phyloP scores from a whole-genome alignment of 441 rosid genomes.

The Gossypium armourianum region DNA sequence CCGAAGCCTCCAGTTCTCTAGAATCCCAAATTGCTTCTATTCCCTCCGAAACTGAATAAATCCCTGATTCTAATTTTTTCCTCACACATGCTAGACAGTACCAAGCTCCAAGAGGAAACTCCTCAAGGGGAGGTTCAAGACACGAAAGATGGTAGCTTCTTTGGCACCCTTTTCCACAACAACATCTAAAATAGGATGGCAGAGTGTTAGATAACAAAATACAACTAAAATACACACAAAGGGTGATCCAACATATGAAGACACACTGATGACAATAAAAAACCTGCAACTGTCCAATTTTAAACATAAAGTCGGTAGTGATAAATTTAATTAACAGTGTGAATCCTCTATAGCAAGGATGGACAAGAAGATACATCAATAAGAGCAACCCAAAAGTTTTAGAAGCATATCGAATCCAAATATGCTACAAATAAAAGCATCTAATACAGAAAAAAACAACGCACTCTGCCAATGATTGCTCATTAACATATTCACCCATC shows the following conservation, averaged over 20 bases:
- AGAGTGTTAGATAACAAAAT: background rate
- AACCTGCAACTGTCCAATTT: background rate
- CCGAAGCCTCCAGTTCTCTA: slow-evolving; percentile 18
- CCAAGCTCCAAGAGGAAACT: slow-evolving; percentile 26
- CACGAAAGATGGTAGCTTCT: slow-evolving; percentile 45
- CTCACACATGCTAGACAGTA: slow-evolving; percentile 23
- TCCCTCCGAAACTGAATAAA: slow-evolving; percentile 24
- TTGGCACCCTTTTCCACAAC: slow-evolving; percentile 48
- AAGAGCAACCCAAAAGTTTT: background rate
- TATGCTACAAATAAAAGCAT: background rate
- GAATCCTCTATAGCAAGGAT: slow-evolving; percentile 4
- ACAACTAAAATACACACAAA: background rate
- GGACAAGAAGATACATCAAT: background rate
- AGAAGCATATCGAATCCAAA: background rate
- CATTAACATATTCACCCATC: background rate
- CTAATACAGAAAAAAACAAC: background rate
- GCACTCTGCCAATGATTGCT: background rate
- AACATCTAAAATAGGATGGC: slow-evolving; percentile 32
- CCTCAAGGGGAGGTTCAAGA: slow-evolving; percentile 28
- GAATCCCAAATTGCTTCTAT: slow-evolving; percentile 30
- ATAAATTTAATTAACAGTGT: background rate
- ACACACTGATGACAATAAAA: background rate
- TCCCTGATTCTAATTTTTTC: slow-evolving; percentile 25
- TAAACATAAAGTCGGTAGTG: background rate
- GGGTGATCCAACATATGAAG: slow-evolving; percentile 3